Evolutionary conservation across 2,329 filamentous ascomycete genomes (phyloP).

Genomic region (Alternaria hordeiaustralica): DNA sequence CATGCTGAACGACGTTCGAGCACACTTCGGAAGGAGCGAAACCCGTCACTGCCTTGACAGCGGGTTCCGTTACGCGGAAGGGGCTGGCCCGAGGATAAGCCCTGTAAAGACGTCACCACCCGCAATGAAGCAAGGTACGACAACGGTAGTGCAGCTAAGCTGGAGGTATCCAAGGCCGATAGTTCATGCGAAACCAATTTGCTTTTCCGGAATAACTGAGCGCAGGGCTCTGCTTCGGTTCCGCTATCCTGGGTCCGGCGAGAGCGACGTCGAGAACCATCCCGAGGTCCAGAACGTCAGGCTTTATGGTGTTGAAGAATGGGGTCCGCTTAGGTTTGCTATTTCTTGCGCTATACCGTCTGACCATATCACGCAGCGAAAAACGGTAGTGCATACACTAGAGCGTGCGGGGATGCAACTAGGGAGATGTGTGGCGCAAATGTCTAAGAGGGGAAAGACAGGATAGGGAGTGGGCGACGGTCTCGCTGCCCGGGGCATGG

Average conservation of each 20-base stretch:
- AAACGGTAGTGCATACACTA: neutral
- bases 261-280: neutral
- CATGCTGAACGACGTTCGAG: too few species aligned
- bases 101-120: neutral
- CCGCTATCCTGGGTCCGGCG: neutral
- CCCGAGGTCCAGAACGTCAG: neutral
- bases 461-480: neutral
- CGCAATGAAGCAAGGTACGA: neutral
- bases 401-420: neutral
- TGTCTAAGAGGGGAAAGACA: neutral
- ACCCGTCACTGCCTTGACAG: neutral
- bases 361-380: conserved; percentile 1
- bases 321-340: conserved; percentile 23
- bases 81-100: neutral
- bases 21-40: neutral
- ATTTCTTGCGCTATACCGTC: conserved; percentile 17
- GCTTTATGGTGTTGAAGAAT: conserved; percentile 7
- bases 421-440: neutral
- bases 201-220: neutral
- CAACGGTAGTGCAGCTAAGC: neutral
- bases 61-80: neutral
- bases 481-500: neutral
- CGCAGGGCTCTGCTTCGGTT: neutral
- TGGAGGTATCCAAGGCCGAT: neutral
- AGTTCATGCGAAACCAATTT: neutral